phyloP scores from a whole-genome alignment of 257 asterid species.

The Mitragyna speciosa region DNA sequence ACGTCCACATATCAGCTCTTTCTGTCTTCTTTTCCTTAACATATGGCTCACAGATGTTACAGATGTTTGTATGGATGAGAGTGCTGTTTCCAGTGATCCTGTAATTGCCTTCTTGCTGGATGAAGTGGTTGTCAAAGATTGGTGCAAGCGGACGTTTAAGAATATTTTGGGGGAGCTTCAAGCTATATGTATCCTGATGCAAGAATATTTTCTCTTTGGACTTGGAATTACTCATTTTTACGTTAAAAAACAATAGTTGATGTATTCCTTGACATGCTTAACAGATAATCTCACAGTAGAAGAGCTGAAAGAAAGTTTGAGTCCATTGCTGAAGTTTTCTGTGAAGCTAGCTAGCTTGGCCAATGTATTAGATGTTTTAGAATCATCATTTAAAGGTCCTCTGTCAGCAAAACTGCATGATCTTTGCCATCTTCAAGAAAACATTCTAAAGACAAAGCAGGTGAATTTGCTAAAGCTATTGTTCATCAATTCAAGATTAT shows the following conservation, averaged over 20 bases:
- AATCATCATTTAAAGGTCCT: slow-evolving; percentile 80
- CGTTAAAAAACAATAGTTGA: slow-evolving; percentile 12
- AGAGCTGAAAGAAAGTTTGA: slow-evolving; percentile 49
- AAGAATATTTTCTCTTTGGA: slow-evolving; percentile 11
- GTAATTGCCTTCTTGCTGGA: slow-evolving; percentile 86
- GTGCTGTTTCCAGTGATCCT: slow-evolving; percentile 96
- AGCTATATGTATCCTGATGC: slow-evolving; percentile 73
- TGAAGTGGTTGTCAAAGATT: slow-evolving; percentile 94
- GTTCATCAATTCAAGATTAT: not conserved
- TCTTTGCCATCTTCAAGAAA: slow-evolving; percentile 77
- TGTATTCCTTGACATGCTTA: slow-evolving; percentile 52
- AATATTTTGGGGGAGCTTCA: slow-evolving; percentile 55
- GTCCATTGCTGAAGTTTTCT: slow-evolving; percentile 61
- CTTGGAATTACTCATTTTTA: not conserved
- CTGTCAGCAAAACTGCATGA: slow-evolving; percentile 67
- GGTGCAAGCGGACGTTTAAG: slow-evolving; percentile 83
- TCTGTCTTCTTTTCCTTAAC: slow-evolving; percentile 52
- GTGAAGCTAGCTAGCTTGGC: slow-evolving; percentile 69
- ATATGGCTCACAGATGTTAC: slow-evolving; percentile 64
- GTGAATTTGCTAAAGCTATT: slow-evolving; percentile 38
- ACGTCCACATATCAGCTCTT: not conserved
- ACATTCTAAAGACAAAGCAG: slow-evolving; percentile 82
- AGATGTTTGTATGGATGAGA: slow-evolving; percentile 98
- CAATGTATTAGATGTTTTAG: slow-evolving; percentile 77
- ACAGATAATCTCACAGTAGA: slow-evolving; percentile 54